A percentile compares a stretch with the other conserved stretches of the same genome.
phyloP scores from a whole-genome alignment of 306 rosid species.

The Sesbania bispinosa region DNA sequence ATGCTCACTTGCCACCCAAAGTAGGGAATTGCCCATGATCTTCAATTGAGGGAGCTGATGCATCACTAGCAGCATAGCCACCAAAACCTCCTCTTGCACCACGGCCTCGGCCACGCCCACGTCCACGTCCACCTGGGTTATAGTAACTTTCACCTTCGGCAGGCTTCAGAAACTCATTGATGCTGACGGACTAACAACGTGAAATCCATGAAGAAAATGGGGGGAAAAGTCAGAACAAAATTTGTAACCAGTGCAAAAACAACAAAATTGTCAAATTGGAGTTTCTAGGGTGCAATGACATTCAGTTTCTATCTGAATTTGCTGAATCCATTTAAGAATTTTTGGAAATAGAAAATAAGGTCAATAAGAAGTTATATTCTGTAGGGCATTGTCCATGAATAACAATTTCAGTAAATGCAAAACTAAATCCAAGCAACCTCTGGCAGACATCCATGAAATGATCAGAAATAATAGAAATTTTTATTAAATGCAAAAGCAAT shows the following conservation, averaged over 20 bases:
- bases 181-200: conserved; percentile 63
- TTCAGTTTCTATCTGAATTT: no score
- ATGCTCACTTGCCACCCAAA: conserved; percentile 78
- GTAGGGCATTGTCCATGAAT: no score
- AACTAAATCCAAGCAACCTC: no score
- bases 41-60: conserved; percentile 71
- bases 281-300: not conserved
- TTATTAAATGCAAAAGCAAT: no score
- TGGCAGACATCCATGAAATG: no score
- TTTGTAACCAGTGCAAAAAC: no score
- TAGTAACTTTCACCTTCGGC: conserved; percentile 71
- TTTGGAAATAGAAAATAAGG: no score
- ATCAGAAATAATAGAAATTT: no score
- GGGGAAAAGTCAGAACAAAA: no score
- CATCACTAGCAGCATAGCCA: conserved; percentile 36
- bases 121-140: conserved; percentile 80
- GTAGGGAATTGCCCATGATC: conserved; percentile 89
- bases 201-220: not conserved
- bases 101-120: conserved; percentile 90
- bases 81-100: conserved; percentile 71
- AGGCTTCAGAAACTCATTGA: conserved; percentile 91
- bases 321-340: no score
- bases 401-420: no score
- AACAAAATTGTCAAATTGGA: not conserved
- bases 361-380: no score